phyloP scores from a whole-genome alignment of 129 eudicot genomes.

The Escallonia herrerae region DNA sequence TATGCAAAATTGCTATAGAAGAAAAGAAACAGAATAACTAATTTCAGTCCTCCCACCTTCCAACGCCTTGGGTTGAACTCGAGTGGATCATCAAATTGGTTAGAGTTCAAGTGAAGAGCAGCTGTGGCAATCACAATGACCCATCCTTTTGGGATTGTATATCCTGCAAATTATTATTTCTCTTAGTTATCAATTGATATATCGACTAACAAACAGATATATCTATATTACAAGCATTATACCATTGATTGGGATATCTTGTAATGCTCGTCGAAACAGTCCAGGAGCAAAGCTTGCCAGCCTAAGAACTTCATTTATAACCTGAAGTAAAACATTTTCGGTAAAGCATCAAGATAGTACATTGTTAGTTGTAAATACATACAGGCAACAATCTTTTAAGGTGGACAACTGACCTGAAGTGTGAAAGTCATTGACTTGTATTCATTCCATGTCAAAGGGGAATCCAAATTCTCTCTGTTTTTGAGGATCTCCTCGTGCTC shows the following conservation, averaged over 20 bases:
- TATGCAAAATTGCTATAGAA: not conserved
- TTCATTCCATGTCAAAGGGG: conserved; percentile 47
- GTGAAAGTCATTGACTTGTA: conserved; percentile 64
- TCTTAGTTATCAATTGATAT: not conserved
- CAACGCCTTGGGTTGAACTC: conserved; percentile 60
- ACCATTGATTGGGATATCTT: conserved; percentile 52
- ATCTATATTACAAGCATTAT: not conserved
- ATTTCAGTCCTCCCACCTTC: conserved; percentile 29
- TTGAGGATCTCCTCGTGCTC: conserved; percentile 50
- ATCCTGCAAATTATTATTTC: conserved; percentile 30
- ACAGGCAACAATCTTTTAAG: no score
- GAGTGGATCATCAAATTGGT: conserved; percentile 41
- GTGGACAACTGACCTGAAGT: conserved; percentile 40
- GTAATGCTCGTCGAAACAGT: conserved; percentile 34
- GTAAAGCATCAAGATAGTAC: no score
- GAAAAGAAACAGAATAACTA: not conserved
- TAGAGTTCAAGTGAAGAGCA: conserved; percentile 35
- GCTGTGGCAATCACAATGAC: conserved; percentile 41
- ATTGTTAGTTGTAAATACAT: no score
- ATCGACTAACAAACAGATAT: not conserved
- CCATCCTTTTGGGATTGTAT: conserved; percentile 64
- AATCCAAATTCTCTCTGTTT: conserved; percentile 26
- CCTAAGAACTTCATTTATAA: conserved; percentile 55
- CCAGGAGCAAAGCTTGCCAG: conserved; percentile 56
- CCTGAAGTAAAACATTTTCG: no score